Evolutionary conservation across 768 basidiomycete species (phyloP), one percentile per base, ranked within the genome.

Genomic region (Chalciporus sphaerocephalus): DNA sequence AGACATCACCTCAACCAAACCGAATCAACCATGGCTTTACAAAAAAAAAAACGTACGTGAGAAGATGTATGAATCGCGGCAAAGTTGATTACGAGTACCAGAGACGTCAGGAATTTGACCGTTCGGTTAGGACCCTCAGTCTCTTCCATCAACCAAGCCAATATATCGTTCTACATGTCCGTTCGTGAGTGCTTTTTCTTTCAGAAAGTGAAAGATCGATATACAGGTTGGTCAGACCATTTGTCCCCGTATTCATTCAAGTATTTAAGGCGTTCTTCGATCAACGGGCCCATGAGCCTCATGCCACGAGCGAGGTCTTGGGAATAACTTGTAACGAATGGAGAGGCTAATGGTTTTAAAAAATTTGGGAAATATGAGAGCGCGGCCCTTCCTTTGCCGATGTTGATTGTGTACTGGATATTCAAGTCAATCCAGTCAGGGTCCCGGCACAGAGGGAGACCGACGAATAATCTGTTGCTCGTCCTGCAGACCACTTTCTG

Each of bases 391-490:
- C 47, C 60, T 17, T 39, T 54, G 1, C 55, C 15, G 2, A 70
- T 48, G 25, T 67, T 57, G 0, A 61, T 6, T 2, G 69, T 53
- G 44, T 59, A 70, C 1, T 55, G 44, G 17, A 67, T 59, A n/a
- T 53, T 62, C 17, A 70, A 48, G 17, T 48, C 38, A 4, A 57
- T 44, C 53, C 71, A 76, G 6, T 66, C 69, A 3, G 59, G 48
- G 36, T 75, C 42, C 8, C 71, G 67, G 50, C 74, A 79, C 0
- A 74, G 39, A 1, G 76, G 74, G 16, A 69, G 58, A 0, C 76
- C 78, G 6, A 79, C 69, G 47, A 80, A 74, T 4, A 72, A 43
- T 6, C 79, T 69, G 52, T 74, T 76, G 40, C 62, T 72, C 2
- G 66, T 59, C 25, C 74, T 65, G 27, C 67, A 64, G 10, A 78